Evolutionary conservation across 495 filamentous ascomycete genomes (phyloP), one percentile per base, ranked within the genome.

Genomic region (Penicillium maclennaniae): DNA sequence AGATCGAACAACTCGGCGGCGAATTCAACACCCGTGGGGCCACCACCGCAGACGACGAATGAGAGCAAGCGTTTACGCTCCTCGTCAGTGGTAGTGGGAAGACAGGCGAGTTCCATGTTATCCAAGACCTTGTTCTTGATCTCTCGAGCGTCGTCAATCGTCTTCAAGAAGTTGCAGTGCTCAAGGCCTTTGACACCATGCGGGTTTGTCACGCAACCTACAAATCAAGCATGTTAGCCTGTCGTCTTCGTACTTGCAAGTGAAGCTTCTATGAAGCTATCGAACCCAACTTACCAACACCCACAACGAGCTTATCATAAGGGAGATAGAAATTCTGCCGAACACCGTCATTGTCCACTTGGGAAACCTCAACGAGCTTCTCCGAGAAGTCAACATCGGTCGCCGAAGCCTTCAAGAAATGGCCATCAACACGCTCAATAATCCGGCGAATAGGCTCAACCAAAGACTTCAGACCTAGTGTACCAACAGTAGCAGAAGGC

Each of bases 301-400:
- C 92, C 60, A 99, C 77, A 17, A 99, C 90, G n/a, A 99, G 78
- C 74, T 99, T 99, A 66, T 99, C 95, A 60, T 99, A 99, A 0
- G 95, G 95, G 1, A 99, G 72, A 74, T 99, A 99, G 71, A 99
- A 97, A 37, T 81, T 75, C 53, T 83, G 75, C 60, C 82, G 80
- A 42, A 87, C 71, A 9, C 93, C 93, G 53, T 76, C 72, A n/a
- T 79, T 69, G 54, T 89, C 84, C 6, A 73, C 74, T 61, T 95
- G 88, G 1, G 84, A 81, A 6, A 96, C 76, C 69, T 99, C 95
- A 2, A 99, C 84, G 45, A 99, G 69, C 63, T 95, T 95, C 56
- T 87, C 79, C 0, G 89, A 92, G 61, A 97, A 93, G 41, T 97
- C 89, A 19, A 99, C 84, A 67, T 91, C 86, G 56, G 89, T 86